Evolutionary conservation across 495 filamentous ascomycete species (phyloP).

Genomic region (Xylaria intraflava): DNA sequence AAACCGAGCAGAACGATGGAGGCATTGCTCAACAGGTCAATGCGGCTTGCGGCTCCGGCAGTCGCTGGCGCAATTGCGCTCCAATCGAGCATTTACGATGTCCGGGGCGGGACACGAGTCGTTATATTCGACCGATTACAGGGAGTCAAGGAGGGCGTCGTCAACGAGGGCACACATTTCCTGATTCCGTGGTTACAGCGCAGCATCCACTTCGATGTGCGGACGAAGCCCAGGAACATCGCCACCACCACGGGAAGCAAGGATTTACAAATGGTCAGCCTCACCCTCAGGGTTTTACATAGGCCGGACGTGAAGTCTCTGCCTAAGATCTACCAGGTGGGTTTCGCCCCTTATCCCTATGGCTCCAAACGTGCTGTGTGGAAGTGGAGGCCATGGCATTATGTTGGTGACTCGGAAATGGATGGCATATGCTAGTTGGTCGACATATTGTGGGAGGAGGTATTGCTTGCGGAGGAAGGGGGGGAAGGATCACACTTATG

Average conservation of each 20-base stretch:
- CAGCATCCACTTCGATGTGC: slow-evolving; percentile 94
- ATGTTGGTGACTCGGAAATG: background rate
- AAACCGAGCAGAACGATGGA: slow-evolving; percentile 14
- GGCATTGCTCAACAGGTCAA: slow-evolving; percentile 25
- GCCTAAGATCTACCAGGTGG: slow-evolving; percentile 97
- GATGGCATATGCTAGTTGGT: background rate
- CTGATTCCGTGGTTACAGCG: slow-evolving; percentile 92
- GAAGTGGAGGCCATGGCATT: background rate
- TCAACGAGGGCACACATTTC: slow-evolving; percentile 97
- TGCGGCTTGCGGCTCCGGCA: slow-evolving; percentile 64
- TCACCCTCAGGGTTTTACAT: slow-evolving; percentile 93
- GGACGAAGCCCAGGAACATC: slow-evolving; percentile 94
- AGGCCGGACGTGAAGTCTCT: slow-evolving; percentile 86
- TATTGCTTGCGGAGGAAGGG: background rate
- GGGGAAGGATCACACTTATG: background rate
- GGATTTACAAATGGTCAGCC: slow-evolving; percentile 99
- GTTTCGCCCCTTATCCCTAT: slow-evolving; percentile 12
- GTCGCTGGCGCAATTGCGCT: slow-evolving; percentile 54
- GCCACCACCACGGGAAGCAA: slow-evolving; percentile 97
- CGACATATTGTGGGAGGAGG: background rate
- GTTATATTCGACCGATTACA: slow-evolving; percentile 96
- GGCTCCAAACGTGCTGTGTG: background rate
- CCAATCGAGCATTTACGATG: slow-evolving; percentile 87
- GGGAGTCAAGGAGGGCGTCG: slow-evolving; percentile 85
- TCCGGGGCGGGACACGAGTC: slow-evolving; percentile 84